Evolutionary conservation across 106 monocot genomes (phyloP), one percentile per base, ranked within the genome.

Genomic region (Allium fistulosum): DNA sequence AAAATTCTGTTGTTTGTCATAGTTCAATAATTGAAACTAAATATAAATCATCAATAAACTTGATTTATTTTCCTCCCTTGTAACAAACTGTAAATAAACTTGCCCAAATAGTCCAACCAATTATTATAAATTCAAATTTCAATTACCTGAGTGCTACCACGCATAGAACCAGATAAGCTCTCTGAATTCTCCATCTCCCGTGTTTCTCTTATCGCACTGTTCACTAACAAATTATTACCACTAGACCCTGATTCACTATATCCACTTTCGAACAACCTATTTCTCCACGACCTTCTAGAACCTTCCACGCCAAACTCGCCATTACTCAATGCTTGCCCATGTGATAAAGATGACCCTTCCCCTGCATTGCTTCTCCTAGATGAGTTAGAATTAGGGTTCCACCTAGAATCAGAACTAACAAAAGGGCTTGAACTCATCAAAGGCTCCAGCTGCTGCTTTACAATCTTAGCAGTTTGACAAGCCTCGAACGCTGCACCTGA

Each of bases 401-500:
- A 37, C 37, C 37, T 37, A 37, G 68, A 81, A 71, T 74, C 83
- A 26, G 82, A 78, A 57, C 49, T 63, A 7, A 62, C 14, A 27
- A 78, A 63, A 9, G 81, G 86, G 55, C 79, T 83, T 15, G 71
- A 71, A 53, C 62, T 47, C 26, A 71, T 26, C 50, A 59, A 75
- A 8, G 71, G 65, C 11, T 76, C 84, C 48, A 71, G 78, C 67
- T 78, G 83, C 8, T 65, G 69, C 0, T 74, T 46, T 22, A 87
- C 68, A 59, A 53, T 46, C 59, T 75, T 87, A 7, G 87, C 84
- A 53, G 87, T 90, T 58, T 90, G 84, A 26, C 77, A 62, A 22
- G 94, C 80, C 77, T 94, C 94, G 65, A 78, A 85, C 15, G 94
- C 94, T 50, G 94, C 94, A 26, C 79, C 90, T 26, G 79, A 64